Base-by-base conservation (phyloP, 192 early-diverging fungal species). In the Coemansia sp. region DNA sequence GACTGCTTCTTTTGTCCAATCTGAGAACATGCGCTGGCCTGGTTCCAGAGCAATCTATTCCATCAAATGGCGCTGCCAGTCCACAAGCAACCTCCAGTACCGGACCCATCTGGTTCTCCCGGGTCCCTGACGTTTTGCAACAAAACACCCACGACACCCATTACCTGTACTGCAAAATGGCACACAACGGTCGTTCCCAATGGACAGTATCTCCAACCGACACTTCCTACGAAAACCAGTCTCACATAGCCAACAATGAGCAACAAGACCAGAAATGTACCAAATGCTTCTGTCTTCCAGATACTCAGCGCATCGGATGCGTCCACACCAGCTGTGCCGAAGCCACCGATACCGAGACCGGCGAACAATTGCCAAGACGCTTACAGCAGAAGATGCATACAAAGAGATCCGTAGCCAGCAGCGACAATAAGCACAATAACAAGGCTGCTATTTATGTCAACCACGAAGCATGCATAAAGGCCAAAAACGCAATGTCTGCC, bases 241-340 rank as follows among this genome's bases (percentile, higher is more conserved):
- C n/a, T 52, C 49, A 52, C 18, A 1, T 4, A 20, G n/a, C 55
- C 28, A 56, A 33, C 17, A 51, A 51, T 17, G 11, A n/a, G 22
- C 50, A 25, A 17, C 50, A 51, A 17, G 32, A 38, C 0, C 36
- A 38, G 36, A 6, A 60, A 17, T 72, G 75, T 48, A 63, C 63
- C 36, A 32, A 40, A 7, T 79, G 76, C 51, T 79, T 79, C 67
- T 79, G 76, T 16, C 68, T 79, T 4, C 58, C 71, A 5, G 64
- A 73, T 64, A 79, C 76, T 0, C 68, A 56, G 34, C 71, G 63
- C 20, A 57, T 79, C 7, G 76, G 76, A 3, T 79, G 76, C 48
- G 64, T 42, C 11, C 51, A 34, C 22, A 50, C 40, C 17, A 38
- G 38, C 18, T 63, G 68, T 54, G 38, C 12, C 2, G 50, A 34